Base-by-base conservation (phyloP, 805 yeast genomes). In the Lachancea lanzarotensis region DNA sequence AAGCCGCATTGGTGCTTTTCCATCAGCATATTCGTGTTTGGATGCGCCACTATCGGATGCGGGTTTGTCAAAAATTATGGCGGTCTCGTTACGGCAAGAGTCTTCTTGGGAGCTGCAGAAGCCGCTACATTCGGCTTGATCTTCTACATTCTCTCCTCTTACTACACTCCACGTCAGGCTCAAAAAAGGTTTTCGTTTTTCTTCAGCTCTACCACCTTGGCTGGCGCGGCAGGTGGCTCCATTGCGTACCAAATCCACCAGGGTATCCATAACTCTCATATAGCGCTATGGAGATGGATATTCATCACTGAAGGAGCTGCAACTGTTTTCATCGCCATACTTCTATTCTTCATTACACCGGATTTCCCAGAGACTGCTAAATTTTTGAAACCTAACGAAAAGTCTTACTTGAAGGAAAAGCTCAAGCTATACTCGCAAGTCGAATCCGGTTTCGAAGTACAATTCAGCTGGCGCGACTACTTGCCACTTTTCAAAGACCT, bases 171-270 rank as follows among this genome's bases (percentile, higher is more conserved):
- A 22, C 30, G 41, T 7, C 33, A 42, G 22, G 37, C 41, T 13
- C 41, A 42, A 20, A 36, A 25, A 16, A n/a, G 41, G n/a, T 31
- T 36, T 25, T 35, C 41, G 13, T 30, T 36, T 12, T 42, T 42
- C 20, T 42, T 42, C 31, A 35, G 40, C 9, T 35, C 45, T 19
- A 31, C 40, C 20, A 42, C 40, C 26, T 29, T 35, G 29, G 38
- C 45, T 18, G 45, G 45, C 27, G 45, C 45, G 15, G 40, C 40
- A 8, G 40, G 40, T n/a, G 45, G 45, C n/a, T 42, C 40, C 20
- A 35, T 42, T 8, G 45, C 45, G 15, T 36, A 29, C 20, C 40
- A 35, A 27, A 42, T 42, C 12, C 27, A 35, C 29, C 20, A 27
- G 27, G 35, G 35, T 16, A 35, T 35, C 12, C 30, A 30, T n/a